A percentile compares a stretch with the other conserved stretches of the same genome.
Evolutionary conservation across 495 filamentous ascomycete species (phyloP).

Genomic region (Penicillium cataractarum): DNA sequence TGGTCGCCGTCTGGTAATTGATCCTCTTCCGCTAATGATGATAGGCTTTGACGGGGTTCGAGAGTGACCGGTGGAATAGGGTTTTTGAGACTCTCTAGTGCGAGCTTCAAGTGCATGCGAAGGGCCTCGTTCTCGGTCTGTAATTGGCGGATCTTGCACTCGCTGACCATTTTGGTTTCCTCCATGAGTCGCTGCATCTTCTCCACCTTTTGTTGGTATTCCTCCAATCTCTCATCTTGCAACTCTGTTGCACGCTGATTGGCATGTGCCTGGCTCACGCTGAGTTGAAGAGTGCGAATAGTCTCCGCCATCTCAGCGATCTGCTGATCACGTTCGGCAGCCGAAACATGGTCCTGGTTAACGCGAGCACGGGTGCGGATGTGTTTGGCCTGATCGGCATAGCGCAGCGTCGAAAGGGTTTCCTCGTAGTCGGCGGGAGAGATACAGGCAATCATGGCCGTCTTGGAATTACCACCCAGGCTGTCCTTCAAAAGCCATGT

Average conservation of each 20-base stretch:
- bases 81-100: conserved; percentile 83
- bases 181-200: conserved; percentile 94
- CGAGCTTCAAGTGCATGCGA: conserved; percentile 81
- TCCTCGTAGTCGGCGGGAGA: conserved; percentile 95
- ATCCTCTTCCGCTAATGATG: conserved; percentile 45
- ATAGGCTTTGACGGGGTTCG: conserved; percentile 38
- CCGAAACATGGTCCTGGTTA: conserved; percentile 87
- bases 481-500: conserved; percentile 97
- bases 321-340: conserved; percentile 89
- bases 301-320: conserved; percentile 93
- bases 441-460: conserved; percentile 98
- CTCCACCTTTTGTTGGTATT: conserved; percentile 85
- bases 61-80: conserved; percentile 64
- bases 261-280: conserved; percentile 57
- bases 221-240: conserved; percentile 77
- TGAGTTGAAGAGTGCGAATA: conserved; percentile 80
- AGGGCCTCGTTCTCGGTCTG: conserved; percentile 89
- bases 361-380: conserved; percentile 96
- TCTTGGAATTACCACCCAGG: conserved; percentile 94
- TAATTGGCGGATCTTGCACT: conserved; percentile 86
- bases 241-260: conserved; percentile 54
- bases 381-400: conserved; percentile 96
- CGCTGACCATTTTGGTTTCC: conserved; percentile 81
- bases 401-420: conserved; percentile 92
- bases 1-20: conserved; percentile 37